Percentiles rank a stretch among this genome's conserved stretches.
phyloP scores from a whole-genome alignment of 1,284 basidiomycete genomes.

The Singerocomus rubriflavus region DNA sequence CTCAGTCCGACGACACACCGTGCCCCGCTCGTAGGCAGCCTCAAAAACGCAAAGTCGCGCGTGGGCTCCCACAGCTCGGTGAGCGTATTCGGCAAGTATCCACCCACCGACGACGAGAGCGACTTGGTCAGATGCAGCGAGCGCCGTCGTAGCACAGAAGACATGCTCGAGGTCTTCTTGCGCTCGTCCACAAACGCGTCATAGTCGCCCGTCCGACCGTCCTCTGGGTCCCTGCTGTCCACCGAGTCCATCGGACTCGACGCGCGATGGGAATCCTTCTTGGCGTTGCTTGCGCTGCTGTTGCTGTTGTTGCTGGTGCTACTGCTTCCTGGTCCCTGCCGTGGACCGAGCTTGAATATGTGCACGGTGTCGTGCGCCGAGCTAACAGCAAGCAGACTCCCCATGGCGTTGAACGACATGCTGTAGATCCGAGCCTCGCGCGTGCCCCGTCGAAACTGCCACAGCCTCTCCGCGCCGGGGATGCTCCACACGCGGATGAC shows the following conservation, averaged over 20 bases:
- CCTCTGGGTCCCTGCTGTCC: conserved; percentile 58
- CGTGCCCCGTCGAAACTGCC: conserved; percentile 92
- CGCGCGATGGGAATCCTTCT: conserved; percentile 33
- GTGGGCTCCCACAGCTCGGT: conserved; percentile 98
- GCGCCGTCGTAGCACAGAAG: conserved; percentile 65
- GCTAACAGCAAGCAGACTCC: conserved; percentile 83
- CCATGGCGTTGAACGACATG: conserved; percentile 89
- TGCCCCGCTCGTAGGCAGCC: conserved; percentile 79
- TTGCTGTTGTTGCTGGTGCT: no score
- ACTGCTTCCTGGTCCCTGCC: conserved; percentile 21
- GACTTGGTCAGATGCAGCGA: conserved; percentile 80
- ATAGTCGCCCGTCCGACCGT: conserved; percentile 61
- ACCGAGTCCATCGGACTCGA: conserved; percentile 62
- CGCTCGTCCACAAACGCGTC: conserved; percentile 74
- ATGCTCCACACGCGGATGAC: conserved; percentile 95
- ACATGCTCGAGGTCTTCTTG: conserved; percentile 53
- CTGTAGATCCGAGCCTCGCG: conserved; percentile 86
- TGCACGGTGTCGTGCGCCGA: conserved; percentile 96
- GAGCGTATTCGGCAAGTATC: conserved; percentile 86
- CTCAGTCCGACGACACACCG: conserved; percentile 85
- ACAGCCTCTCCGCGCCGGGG: conserved; percentile 89
- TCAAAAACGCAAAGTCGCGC: conserved; percentile 91
- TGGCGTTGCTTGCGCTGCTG: no score
- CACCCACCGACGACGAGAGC: conserved; percentile 80
- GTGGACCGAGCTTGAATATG: conserved; percentile 77